phyloP scores from a whole-genome alignment of 805 yeast species.

The Teunomyces gatunensis region DNA sequence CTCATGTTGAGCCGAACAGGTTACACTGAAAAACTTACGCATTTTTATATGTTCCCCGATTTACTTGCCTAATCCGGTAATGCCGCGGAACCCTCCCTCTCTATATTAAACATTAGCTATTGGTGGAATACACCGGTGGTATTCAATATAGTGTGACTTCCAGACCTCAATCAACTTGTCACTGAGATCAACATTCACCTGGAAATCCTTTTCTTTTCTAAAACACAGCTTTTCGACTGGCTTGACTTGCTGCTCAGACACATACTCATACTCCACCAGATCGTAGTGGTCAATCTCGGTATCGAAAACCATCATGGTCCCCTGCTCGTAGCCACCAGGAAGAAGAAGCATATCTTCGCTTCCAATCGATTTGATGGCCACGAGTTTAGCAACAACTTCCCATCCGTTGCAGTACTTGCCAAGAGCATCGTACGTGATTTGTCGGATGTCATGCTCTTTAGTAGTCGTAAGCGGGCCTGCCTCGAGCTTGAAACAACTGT shows the following conservation, averaged over 20 bases:
- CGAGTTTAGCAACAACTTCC: slow-evolving; percentile 14
- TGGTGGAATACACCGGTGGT: background rate
- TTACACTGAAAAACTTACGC: background rate
- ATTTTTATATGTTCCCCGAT: background rate
- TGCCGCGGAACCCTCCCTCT: background rate
- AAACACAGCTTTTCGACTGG: slow-evolving; percentile 17
- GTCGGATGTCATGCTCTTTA: slow-evolving; percentile 27
- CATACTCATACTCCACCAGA: slow-evolving; percentile 12
- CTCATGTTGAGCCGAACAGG: background rate
- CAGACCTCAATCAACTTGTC: slow-evolving; percentile 20
- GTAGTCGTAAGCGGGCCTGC: slow-evolving; percentile 16
- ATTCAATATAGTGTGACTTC: slow-evolving; percentile 7
- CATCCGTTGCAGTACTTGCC: slow-evolving; percentile 15
- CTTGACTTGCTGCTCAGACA: slow-evolving; percentile 12
- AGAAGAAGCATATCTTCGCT: slow-evolving; percentile 18
- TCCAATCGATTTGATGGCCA: slow-evolving; percentile 7
- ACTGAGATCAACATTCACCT: slow-evolving; percentile 15
- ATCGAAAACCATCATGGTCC: slow-evolving; percentile 14
- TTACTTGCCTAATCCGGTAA: background rate
- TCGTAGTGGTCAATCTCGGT: slow-evolving; percentile 22
- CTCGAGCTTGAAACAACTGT: slow-evolving; percentile 20
- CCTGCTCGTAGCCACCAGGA: slow-evolving; percentile 20
- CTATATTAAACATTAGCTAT: background rate
- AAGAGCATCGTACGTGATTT: slow-evolving; percentile 13
- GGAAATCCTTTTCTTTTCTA: slow-evolving; percentile 7